Percentiles rank a stretch among this genome's conserved stretches.
phyloP scores from a whole-genome alignment of 2,329 filamentous ascomycete species.

The Grosmannia clavigera region DNA sequence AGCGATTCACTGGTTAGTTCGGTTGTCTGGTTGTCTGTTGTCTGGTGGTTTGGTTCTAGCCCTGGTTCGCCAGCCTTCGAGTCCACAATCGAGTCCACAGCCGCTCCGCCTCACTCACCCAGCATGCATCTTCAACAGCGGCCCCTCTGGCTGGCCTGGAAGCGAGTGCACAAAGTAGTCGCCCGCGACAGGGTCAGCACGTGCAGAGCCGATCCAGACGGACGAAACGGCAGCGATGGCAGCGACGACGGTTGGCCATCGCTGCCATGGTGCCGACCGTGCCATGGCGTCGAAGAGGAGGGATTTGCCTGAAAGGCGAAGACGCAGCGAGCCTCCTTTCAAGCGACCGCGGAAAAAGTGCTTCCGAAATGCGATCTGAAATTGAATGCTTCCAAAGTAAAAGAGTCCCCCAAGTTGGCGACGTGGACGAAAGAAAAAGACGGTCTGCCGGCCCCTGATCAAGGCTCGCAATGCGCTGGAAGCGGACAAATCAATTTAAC shows the following conservation, averaged over 20 bases:
- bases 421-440: background rate
- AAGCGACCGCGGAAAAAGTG: background rate
- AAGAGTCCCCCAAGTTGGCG: background rate
- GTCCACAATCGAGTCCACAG: too few species aligned
- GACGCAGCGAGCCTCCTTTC: too few species aligned
- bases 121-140: slow-evolving; percentile 92
- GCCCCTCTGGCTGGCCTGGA: slow-evolving; percentile 69
- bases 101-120: slow-evolving; percentile 48
- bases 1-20: background rate
- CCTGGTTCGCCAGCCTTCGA: too few species aligned
- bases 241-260: slow-evolving; percentile 15
- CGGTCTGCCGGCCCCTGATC: background rate
- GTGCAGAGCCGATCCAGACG: slow-evolving; percentile 23
- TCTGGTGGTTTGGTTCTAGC: background rate
- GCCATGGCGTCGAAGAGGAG: background rate
- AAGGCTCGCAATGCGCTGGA: background rate
- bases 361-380: background rate
- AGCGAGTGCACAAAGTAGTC: slow-evolving; percentile 85
- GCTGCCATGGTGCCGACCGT: slow-evolving; percentile 10
- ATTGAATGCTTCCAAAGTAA: too few species aligned
- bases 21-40: too few species aligned
- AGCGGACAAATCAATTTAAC: background rate
- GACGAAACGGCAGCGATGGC: slow-evolving; percentile 26
- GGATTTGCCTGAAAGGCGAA: background rate
- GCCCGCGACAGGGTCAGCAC: slow-evolving; percentile 44